These are phyloP conservation scores for Xeromyces bisporus DNA, from an alignment of 495 filamentous ascomycete species.

Conservation along the genomic window DNA sequence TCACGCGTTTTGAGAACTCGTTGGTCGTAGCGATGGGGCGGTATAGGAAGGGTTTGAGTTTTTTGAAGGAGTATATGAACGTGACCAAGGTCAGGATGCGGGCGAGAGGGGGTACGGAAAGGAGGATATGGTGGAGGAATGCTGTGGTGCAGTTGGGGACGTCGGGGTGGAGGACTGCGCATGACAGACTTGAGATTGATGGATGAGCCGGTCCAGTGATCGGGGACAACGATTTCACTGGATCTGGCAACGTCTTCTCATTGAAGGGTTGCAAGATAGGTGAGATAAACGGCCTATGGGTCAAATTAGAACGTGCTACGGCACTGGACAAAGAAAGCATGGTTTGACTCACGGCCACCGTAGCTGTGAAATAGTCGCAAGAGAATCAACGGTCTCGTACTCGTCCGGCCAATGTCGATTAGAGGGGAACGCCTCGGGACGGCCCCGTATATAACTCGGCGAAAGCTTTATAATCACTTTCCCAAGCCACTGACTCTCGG, in stretches of 20 bases:
- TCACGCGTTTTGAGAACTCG: slow-evolving; percentile 38
- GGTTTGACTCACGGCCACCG: slow-evolving; percentile 59
- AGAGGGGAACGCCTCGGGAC: slow-evolving; percentile 51
- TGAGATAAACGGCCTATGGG: slow-evolving; percentile 51
- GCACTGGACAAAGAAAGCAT: slow-evolving; percentile 1
- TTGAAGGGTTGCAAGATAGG: slow-evolving; percentile 70
- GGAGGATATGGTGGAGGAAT: slow-evolving; percentile 67
- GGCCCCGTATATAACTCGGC: slow-evolving; percentile 56
- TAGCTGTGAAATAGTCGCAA: slow-evolving; percentile 62
- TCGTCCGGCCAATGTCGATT: slow-evolving; percentile 56
- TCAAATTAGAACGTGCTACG: slow-evolving; percentile 2
- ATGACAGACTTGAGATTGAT: slow-evolving; percentile 63
- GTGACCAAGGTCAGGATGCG: slow-evolving; percentile 59
- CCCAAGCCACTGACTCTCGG: slow-evolving; percentile 38
- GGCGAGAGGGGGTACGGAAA: slow-evolving; percentile 59
- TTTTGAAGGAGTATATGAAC: slow-evolving; percentile 48
- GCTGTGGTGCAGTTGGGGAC: slow-evolving; percentile 76
- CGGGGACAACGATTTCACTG: slow-evolving; percentile 52
- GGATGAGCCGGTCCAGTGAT: slow-evolving; percentile 75
- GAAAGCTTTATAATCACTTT: slow-evolving; percentile 59
- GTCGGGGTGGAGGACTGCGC: slow-evolving; percentile 77
- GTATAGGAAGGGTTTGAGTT: slow-evolving; percentile 44
- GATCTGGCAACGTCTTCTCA: slow-evolving; percentile 42
- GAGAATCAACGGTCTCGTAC: slow-evolving; percentile 60
- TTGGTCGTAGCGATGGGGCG: slow-evolving; percentile 50